Base-by-base conservation (phyloP, 192 early-diverging fungal genomes). In the Podila clonocystis region DNA sequence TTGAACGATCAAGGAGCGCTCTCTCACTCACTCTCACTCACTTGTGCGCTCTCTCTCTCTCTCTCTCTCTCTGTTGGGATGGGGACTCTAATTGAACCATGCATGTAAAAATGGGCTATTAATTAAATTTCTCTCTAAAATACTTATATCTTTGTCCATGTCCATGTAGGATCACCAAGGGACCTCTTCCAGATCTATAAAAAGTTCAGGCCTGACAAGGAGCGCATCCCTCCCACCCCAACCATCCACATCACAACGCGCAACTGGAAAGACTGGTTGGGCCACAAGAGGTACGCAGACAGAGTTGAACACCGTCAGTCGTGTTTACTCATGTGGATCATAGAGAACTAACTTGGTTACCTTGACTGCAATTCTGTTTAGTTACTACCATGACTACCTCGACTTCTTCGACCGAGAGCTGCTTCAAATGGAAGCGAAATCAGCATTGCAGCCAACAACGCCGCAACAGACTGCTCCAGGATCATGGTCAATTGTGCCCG, bases 231-330 rank as follows among this genome's bases (percentile, higher is more conserved):
- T 30, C 75, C 75, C 24, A 58, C 69, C 17, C 64, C 75, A 36
- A 71, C 75, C 50, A 78, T 78, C 59, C 70, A 63, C 24, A 78
- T 78, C 50, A 78, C 68, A 1, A 49, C 69, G 1, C 68, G 65
- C 50, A 78, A 78, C 69, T 78, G 75, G 75, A 68, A 68, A 33
- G 75, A 78, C 50, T 78, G 75, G 75, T 38, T 78, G 1, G 75
- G 75, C 12, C 75, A 78, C 64, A 78, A 78, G 50, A 71, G 73
- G 73, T 74, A 66, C 33, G 1, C 34, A 36, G 0, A 1, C 0
- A 9, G 34, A n/a, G 34, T 9, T 36, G 9, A 36, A 0, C 9
- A 36, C 9, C 9, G 34, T 36, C 1, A 6, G 0, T 2, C 34
- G 4, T 7, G 13, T 59, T 6, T 38, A 9, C 17, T 2, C 15